These are phyloP conservation scores for Teratosphaeria pseudoeucalypti DNA, from an alignment of 2,329 filamentous ascomycete genomes.

Conservation along the genomic window DNA sequence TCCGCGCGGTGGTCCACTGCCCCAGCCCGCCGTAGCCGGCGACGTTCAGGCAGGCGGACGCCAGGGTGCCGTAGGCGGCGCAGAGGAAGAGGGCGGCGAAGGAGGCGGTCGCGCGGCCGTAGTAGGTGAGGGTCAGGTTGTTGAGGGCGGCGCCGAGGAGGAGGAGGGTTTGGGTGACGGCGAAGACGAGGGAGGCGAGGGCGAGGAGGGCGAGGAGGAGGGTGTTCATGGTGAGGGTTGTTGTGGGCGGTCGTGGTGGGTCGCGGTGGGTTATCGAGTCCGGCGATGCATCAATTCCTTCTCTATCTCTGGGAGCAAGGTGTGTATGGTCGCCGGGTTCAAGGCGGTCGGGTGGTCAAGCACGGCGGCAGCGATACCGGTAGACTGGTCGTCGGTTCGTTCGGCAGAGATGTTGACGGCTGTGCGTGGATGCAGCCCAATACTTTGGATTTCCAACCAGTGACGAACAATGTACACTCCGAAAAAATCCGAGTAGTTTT, in stretches of 20 bases:
- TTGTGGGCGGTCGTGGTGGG: background rate
- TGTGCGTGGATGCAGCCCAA: background rate
- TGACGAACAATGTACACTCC: background rate
- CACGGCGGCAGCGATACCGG: background rate
- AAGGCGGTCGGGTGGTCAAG: background rate
- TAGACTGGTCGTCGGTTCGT: background rate
- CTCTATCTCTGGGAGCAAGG: background rate
- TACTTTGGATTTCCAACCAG: background rate
- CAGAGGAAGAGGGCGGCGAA: constrained; percentile 30
- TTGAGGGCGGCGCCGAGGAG: constrained; percentile 21
- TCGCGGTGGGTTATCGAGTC: background rate
- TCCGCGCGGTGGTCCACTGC: constrained; percentile 73
- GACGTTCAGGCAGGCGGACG: constrained; percentile 60
- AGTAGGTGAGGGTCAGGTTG: constrained; percentile 44
- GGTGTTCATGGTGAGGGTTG: constrained; percentile 6
- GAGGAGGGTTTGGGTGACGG: constrained; percentile 26
- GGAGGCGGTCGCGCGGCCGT: constrained; percentile 49
- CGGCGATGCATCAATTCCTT: background rate
- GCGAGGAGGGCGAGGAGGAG: constrained; percentile 20
- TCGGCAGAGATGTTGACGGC: background rate
- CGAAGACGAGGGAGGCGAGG: constrained; percentile 17
- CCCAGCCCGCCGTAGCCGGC: constrained; percentile 63
- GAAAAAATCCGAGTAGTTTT: too few relatives aligned
- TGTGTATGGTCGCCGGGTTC: background rate
- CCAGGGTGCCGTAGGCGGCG: constrained; percentile 63